Percentiles rank a stretch among this genome's conserved stretches.
Conservation (phyloP, 2,329 filamentous ascomycete species). For the Lasiodiplodia sp. region DNA sequence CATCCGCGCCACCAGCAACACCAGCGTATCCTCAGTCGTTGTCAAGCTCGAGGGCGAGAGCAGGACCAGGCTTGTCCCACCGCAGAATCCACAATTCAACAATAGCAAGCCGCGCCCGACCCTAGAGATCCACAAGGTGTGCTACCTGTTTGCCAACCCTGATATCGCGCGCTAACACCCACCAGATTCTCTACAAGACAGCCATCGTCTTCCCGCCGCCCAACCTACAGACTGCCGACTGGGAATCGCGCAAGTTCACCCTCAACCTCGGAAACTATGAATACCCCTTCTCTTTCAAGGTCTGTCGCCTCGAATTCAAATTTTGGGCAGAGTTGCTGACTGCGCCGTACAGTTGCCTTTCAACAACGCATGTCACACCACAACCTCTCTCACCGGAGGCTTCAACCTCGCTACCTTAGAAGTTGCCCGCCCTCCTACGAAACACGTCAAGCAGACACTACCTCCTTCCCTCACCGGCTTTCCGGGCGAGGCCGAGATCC, state of each 20-base stretch:
- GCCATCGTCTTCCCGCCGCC: constrained; percentile 74
- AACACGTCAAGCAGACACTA: constrained; percentile 83
- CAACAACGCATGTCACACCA: constrained; percentile 73
- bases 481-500: constrained; percentile 85
- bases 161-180: neutral
- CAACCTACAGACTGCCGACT: constrained; percentile 42
- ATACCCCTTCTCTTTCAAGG: constrained; percentile 80
- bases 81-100: constrained; percentile 39
- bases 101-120: constrained; percentile 50
- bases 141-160: neutral
- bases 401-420: constrained; percentile 55
- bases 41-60: constrained; percentile 87
- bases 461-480: constrained; percentile 90
- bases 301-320: constrained; percentile 47
- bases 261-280: constrained; percentile 74
- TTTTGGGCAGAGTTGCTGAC: neutral
- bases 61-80: constrained; percentile 68
- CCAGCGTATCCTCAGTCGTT: constrained; percentile 64
- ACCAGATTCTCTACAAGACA: constrained; percentile 75
- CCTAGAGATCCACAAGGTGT: constrained; percentile 60
- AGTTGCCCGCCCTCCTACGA: constrained; percentile 54
- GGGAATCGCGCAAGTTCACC: constrained; percentile 61
- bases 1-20: constrained; percentile 52
- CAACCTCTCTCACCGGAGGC: constrained; percentile 24
- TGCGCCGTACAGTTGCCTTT: constrained; percentile 57